Evolutionary conservation across 1,284 basidiomycete genomes (phyloP), one percentile per base, ranked within the genome.

Genomic region (Butyriboletus appendiculatus): DNA sequence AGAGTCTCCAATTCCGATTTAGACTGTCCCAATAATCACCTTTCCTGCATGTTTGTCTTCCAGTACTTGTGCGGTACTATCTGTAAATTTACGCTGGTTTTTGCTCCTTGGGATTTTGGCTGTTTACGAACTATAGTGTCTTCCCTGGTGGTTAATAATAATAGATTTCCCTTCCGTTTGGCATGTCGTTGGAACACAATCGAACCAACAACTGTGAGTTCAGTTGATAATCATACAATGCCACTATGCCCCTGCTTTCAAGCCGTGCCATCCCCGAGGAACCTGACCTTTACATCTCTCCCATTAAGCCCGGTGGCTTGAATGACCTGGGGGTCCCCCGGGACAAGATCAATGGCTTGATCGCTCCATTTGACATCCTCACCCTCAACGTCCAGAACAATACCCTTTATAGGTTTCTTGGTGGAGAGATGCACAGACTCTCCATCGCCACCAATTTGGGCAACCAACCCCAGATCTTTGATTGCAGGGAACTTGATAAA

Each of bases 341-440:
- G 94, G 51, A 91, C 82, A 43, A 96, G 77, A 72, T 96, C 94
- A 60, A 96, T 83, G 6, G 85, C 91, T 69, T 96, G 93, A 76
- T 96, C 92, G 59, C 83, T 82, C 89, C 92, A 94, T 63, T 78
- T 77, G 37, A 83, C 84, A 50, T 87, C 85, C 11, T 81, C 79
- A n/a, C 84, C 89, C 32, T 86, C 83, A 32, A 84, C 85, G 58
- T 92, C 90, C 51, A 96, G 79, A 40, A 95, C 80, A 55, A 95
- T 77, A 5, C 92, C 91, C 70, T 96, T 96, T 73, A 96, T 79
- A 4, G 94, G 94, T 61, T 81, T 83, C 59, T 76, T 68, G 34
- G 82, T 75, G 15, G 81, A 78, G 38, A 95, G 73, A 43, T 71
- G 76, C 33, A 94, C 78, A 32, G 78, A 76, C 66, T 88, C 85